Evolutionary conservation across 148 eudicot species (phyloP).

Genomic region (Cornus kousa): DNA sequence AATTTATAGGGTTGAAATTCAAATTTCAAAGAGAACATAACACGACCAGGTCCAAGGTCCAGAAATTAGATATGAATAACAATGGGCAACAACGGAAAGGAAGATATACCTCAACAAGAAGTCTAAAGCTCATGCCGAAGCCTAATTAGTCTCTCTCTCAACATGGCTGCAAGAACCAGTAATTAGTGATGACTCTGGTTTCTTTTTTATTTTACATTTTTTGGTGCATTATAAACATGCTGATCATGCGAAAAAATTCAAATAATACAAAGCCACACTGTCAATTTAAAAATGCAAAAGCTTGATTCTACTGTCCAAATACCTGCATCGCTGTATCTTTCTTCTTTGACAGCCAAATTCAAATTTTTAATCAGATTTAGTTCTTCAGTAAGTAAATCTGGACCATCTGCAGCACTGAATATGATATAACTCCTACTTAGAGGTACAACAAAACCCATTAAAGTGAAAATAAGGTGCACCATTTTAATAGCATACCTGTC

Average conservation of each 20-base stretch:
- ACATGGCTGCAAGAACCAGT: constrained; percentile 50
- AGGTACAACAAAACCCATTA: constrained; percentile 5
- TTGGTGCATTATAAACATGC: background rate
- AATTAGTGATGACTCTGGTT: background rate
- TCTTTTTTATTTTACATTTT: background rate
- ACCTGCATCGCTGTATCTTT: constrained; percentile 86
- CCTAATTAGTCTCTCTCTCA: constrained; percentile 60
- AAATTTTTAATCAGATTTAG: constrained; percentile 50
- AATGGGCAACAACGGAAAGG: background rate
- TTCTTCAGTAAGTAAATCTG: constrained; percentile 60
- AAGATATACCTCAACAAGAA: background rate
- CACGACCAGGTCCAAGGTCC: background rate
- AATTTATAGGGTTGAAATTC: no score
- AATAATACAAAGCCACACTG: no score
- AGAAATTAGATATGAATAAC: background rate
- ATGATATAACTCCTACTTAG: constrained; percentile 7
- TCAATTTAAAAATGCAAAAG: background rate
- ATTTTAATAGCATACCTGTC: constrained; percentile 85
- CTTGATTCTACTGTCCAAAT: background rate
- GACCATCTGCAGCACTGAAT: constrained; percentile 70
- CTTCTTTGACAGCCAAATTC: constrained; percentile 64
- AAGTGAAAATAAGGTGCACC: background rate
- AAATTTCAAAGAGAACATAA: background rate
- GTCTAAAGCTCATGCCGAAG: constrained; percentile 23
- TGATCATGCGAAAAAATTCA: background rate